These are phyloP conservation scores for Kazachstania viticola DNA, from an alignment of 805 yeast genomes.

Conservation along the genomic window DNA sequence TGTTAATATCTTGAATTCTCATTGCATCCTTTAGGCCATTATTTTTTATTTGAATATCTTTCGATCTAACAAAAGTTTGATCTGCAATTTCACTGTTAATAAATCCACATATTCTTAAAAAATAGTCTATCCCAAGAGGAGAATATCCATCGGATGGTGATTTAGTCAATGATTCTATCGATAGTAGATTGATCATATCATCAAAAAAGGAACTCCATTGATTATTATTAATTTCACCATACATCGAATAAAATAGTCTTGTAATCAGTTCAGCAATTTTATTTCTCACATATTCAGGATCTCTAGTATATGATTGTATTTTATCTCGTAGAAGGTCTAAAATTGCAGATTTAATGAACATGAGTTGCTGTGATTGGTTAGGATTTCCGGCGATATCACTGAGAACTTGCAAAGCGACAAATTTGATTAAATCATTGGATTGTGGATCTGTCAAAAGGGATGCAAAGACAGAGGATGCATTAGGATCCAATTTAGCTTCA, in stretches of 20 bases:
- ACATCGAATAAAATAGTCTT: slow-evolving; percentile 23
- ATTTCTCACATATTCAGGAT: slow-evolving; percentile 25
- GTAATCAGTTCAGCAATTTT: slow-evolving; percentile 25
- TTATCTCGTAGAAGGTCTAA: slow-evolving; percentile 17
- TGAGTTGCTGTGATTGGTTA: slow-evolving; percentile 6
- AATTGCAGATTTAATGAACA: slow-evolving; percentile 14
- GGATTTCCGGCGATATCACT: slow-evolving; percentile 14
- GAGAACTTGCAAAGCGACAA: slow-evolving; percentile 24
- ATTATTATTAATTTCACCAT: slow-evolving; percentile 22
- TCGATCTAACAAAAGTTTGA: slow-evolving; percentile 64
- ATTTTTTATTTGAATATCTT: slow-evolving; percentile 51
- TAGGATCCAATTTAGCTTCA: slow-evolving; percentile 17
- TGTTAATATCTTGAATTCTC: slow-evolving; percentile 62
- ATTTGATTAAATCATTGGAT: slow-evolving; percentile 21
- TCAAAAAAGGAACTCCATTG: slow-evolving; percentile 24
- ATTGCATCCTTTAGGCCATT: slow-evolving; percentile 70
- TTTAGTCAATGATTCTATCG: slow-evolving; percentile 8
- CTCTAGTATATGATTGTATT: slow-evolving; percentile 9
- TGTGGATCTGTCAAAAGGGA: slow-evolving; percentile 15
- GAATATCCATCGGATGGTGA: slow-evolving; percentile 15
- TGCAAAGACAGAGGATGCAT: slow-evolving; percentile 19
- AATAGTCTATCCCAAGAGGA: slow-evolving; percentile 51
- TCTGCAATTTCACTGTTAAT: slow-evolving; percentile 92
- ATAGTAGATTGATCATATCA: slow-evolving; percentile 19
- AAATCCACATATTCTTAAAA: slow-evolving; percentile 56